Evolutionary conservation across 2,329 filamentous ascomycete species (phyloP).

Genomic region (Endothia cerciana): DNA sequence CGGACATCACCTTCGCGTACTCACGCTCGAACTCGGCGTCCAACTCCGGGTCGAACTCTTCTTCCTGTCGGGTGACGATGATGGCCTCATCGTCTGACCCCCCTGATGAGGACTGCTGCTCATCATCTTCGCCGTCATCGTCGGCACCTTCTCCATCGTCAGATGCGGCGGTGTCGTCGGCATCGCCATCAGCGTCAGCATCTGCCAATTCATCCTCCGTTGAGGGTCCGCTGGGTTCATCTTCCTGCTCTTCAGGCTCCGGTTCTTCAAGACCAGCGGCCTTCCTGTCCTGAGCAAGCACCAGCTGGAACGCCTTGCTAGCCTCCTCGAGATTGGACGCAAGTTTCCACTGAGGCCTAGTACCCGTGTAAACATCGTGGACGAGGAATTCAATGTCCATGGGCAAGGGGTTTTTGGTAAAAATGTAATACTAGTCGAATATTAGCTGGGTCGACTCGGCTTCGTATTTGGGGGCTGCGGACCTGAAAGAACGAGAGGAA

Average conservation of each 20-base stretch:
- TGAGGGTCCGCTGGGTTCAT: constrained; percentile 68
- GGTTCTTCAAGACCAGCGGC: constrained; percentile 71
- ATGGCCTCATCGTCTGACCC: constrained; percentile 86
- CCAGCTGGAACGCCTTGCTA: constrained; percentile 78
- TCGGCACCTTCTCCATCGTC: constrained; percentile 60
- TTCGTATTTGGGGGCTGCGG: constrained; percentile 24
- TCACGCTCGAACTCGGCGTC: constrained; percentile 98
- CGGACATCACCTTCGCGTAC: constrained; percentile 97
- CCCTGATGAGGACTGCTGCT: constrained; percentile 51
- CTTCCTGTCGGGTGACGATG: constrained; percentile 87
- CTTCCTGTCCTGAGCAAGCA: constrained; percentile 90
- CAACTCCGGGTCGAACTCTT: constrained; percentile 87
- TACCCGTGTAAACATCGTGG: constrained; percentile 84
- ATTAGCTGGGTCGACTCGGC: background rate
- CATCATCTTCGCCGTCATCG: constrained; percentile 61
- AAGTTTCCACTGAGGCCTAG: constrained; percentile 91
- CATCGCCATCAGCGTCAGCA: constrained; percentile 62
- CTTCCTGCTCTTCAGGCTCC: constrained; percentile 71
- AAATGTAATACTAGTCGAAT: constrained; percentile 78
- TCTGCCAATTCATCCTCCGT: constrained; percentile 74
- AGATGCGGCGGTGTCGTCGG: constrained; percentile 54
- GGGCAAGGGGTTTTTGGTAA: constrained; percentile 84
- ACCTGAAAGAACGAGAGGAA: constrained; percentile 95
- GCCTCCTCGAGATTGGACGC: constrained; percentile 82
- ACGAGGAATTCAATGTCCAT: constrained; percentile 98